A percentile compares a stretch with the other conserved stretches of the same genome.
phyloP scores from a whole-genome alignment of 257 asterid genomes.

The Nicotiana attenuata region DNA sequence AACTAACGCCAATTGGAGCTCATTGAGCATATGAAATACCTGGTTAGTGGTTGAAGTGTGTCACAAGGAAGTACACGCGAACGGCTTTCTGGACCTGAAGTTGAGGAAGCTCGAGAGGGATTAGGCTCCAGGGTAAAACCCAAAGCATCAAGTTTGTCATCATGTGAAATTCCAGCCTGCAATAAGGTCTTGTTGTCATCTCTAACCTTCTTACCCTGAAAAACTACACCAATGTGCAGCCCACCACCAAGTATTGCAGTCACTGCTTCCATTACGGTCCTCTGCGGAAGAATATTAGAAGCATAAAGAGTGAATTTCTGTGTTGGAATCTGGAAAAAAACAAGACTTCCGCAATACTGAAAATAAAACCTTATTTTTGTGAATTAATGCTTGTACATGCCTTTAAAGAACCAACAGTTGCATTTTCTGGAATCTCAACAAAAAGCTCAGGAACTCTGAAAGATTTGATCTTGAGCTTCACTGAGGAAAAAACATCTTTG shows the following conservation, averaged over 20 bases:
- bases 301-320: conserved; percentile 8
- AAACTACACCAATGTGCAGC: conserved; percentile 67
- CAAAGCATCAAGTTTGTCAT: conserved; percentile 59
- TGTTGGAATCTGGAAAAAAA: background rate
- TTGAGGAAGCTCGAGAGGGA: conserved; percentile 30
- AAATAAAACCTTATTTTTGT: background rate
- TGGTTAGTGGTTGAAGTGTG: conserved; percentile 44
- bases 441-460: conserved; percentile 69
- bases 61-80: conserved; percentile 23
- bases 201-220: conserved; percentile 91
- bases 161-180: conserved; percentile 77
- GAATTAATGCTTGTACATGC: conserved; percentile 23
- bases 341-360: background rate
- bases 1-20: background rate
- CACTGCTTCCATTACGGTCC: conserved; percentile 87
- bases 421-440: conserved; percentile 67
- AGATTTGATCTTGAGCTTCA: conserved; percentile 74
- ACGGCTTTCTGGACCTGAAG: conserved; percentile 31
- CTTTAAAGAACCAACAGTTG: conserved; percentile 73
- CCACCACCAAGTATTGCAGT: conserved; percentile 80
- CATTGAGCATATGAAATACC: conserved; percentile 24
- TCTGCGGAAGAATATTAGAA: conserved; percentile 34
- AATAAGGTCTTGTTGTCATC: conserved; percentile 79
- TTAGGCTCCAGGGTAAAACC: conserved; percentile 81
- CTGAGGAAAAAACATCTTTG: conserved; percentile 35